Evolutionary conservation across 345 rosid genomes (phyloP).

Genomic region (Arabis hirsuta): DNA sequence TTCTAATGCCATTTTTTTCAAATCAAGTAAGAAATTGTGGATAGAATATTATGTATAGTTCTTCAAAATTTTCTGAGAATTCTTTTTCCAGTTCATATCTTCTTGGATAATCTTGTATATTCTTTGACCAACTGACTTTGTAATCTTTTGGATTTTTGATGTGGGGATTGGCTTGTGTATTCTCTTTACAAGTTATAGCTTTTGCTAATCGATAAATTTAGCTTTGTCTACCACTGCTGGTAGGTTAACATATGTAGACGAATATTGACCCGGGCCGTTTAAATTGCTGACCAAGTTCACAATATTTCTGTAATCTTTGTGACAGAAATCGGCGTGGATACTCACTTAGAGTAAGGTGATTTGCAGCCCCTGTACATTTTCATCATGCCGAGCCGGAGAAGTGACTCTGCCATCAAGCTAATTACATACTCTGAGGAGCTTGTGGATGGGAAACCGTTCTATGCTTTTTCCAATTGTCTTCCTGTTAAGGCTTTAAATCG

Average conservation of each 20-base stretch:
- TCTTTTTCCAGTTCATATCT: background rate
- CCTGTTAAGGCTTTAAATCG: constrained; percentile 76
- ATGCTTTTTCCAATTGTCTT: constrained; percentile 75
- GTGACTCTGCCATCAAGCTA: constrained; percentile 49
- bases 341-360: constrained; percentile 17
- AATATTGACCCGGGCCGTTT: background rate
- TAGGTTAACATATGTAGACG: constrained; percentile 3
- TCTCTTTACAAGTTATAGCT: background rate
- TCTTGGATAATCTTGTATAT: constrained; percentile 15
- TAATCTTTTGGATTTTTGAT: constrained; percentile 5
- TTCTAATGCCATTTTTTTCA: background rate
- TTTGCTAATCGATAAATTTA: background rate
- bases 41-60: background rate
- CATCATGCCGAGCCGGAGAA: constrained; percentile 44
- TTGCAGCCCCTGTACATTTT: constrained; percentile 15
- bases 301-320: constrained; percentile 21
- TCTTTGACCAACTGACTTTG: constrained; percentile 13
- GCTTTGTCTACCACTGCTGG: background rate
- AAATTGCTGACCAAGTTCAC: background rate
- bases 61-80: background rate
- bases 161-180: constrained; percentile 9
- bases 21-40: background rate
- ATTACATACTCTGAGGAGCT: constrained; percentile 82
- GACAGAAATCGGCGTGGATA: constrained; percentile 25
- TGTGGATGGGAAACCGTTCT: constrained; percentile 70